These are phyloP conservation scores for Candolleomyces aberdarensis DNA, from an alignment of 768 basidiomycete genomes.

Conservation along the genomic window DNA sequence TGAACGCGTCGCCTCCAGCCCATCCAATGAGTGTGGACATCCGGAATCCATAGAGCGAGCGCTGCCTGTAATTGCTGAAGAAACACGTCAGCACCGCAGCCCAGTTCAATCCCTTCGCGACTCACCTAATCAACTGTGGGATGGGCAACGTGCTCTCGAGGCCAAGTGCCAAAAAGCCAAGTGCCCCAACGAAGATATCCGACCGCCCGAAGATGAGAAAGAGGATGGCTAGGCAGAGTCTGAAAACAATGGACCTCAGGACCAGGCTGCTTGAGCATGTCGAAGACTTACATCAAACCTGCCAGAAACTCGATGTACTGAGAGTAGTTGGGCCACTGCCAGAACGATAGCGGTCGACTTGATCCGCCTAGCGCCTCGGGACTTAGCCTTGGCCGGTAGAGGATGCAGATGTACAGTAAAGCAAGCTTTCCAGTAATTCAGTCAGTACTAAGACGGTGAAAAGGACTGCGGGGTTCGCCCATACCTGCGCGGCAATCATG, in stretches of 20 bases:
- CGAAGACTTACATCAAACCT: slow-evolving; percentile 58
- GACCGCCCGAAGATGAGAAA: slow-evolving; percentile 73
- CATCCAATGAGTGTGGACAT: slow-evolving; percentile 80
- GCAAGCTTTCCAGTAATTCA: slow-evolving; percentile 49
- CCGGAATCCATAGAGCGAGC: slow-evolving; percentile 82
- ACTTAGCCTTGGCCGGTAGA: slow-evolving; percentile 58
- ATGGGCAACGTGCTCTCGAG: slow-evolving; percentile 85
- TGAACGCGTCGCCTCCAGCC: slow-evolving; percentile 83
- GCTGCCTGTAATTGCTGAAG: slow-evolving; percentile 71
- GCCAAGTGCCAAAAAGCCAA: slow-evolving; percentile 79
- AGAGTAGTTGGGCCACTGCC: slow-evolving; percentile 80
- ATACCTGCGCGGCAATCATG: slow-evolving; percentile 82
- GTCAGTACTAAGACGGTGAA: not conserved
- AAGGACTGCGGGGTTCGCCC: slow-evolving; percentile 12
- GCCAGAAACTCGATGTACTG: slow-evolving; percentile 85
- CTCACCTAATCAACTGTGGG: slow-evolving; percentile 76
- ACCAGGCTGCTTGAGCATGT: not conserved
- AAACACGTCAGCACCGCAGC: slow-evolving; percentile 3
- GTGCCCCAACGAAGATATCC: slow-evolving; percentile 51
- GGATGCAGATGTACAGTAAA: slow-evolving; percentile 78
- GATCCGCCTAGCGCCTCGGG: slow-evolving; percentile 60
- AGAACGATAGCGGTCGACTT: slow-evolving; percentile 68
- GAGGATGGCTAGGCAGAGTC: slow-evolving; percentile 67
- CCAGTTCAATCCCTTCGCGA: slow-evolving; percentile 4
- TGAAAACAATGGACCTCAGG: slow-evolving; percentile 15